Evolutionary conservation across 371 early-diverging fungal genomes (phyloP).

Genomic region (Apophysomyces variabilis): DNA sequence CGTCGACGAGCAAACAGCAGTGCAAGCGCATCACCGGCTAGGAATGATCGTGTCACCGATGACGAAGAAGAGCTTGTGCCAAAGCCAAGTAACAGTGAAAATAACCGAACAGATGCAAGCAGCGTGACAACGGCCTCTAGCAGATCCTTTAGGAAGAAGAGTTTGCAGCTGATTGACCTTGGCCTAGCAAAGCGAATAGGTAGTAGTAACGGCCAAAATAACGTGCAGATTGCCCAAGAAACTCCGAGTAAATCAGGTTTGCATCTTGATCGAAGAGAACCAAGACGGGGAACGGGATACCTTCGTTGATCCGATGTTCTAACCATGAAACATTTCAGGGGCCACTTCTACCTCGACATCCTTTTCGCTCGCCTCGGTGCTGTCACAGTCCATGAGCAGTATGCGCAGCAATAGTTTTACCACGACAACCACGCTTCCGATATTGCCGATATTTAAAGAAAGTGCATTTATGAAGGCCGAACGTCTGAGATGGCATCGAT

Average conservation of each 20-base stretch:
- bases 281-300: no score
- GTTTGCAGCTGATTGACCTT: slow-evolving; percentile 25
- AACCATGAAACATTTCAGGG: neutral
- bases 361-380: neutral
- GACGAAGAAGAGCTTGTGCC: neutral
- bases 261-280: neutral
- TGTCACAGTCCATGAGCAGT: slow-evolving; percentile 1
- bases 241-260: neutral
- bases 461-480: slow-evolving; percentile 24
- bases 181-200: slow-evolving; percentile 25
- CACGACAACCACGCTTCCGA: neutral
- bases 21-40: neutral
- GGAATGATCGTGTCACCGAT: neutral
- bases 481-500: slow-evolving; percentile 32
- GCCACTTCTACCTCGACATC: neutral
- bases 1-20: neutral
- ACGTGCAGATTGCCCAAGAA: neutral
- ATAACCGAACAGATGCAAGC: slow-evolving; percentile 3
- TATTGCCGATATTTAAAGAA: slow-evolving; percentile 10
- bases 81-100: slow-evolving; percentile 22
- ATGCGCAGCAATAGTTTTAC: slow-evolving; percentile 8
- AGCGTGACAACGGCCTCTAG: slow-evolving; percentile 3
- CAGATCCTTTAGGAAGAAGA: slow-evolving; percentile 25
- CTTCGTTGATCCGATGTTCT: no score
- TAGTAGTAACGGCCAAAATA: neutral